Conservation (phyloP, 1,284 basidiomycete species). For the Athelia psychrophila region DNA sequence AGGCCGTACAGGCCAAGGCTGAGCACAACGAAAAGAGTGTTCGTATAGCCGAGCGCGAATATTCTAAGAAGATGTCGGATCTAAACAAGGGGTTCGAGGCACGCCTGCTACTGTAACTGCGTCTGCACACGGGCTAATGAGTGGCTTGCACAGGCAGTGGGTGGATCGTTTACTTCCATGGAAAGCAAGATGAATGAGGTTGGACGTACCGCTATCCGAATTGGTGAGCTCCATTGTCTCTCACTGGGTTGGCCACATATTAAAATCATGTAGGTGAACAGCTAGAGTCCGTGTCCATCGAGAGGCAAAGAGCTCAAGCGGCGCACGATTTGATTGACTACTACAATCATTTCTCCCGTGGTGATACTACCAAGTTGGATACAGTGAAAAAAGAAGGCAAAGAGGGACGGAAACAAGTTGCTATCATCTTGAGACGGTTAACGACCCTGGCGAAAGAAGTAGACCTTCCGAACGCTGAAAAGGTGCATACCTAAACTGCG, state of each 20-base stretch:
- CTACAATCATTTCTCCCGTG: slow-evolving; percentile 90
- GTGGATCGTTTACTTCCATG: slow-evolving; percentile 81
- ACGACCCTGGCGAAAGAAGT: slow-evolving; percentile 91
- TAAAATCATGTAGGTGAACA: slow-evolving; percentile 71
- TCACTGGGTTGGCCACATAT: neutral
- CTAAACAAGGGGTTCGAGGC: slow-evolving; percentile 93
- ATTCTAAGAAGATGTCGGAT: slow-evolving; percentile 90
- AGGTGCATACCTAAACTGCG: slow-evolving; percentile 39
- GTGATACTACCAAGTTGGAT: slow-evolving; percentile 79
- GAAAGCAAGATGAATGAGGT: slow-evolving; percentile 92
- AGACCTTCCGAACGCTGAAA: slow-evolving; percentile 78
- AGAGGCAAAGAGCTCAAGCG: slow-evolving; percentile 90
- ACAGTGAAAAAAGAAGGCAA: slow-evolving; percentile 82
- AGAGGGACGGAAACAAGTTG: slow-evolving; percentile 86
- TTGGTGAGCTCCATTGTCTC: slow-evolving; percentile 52
- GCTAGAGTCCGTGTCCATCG: slow-evolving; percentile 91
- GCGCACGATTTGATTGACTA: slow-evolving; percentile 94
- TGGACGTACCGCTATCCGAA: slow-evolving; percentile 90
- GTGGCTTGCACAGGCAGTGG: slow-evolving; percentile 58
- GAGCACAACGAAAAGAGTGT: slow-evolving; percentile 93
- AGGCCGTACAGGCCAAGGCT: slow-evolving; percentile 85
- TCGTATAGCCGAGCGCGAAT: slow-evolving; percentile 87
- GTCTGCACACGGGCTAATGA: slow-evolving; percentile 1
- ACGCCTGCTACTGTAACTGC: slow-evolving; percentile 16
- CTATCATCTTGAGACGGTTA: slow-evolving; percentile 85